Percentiles rank a stretch among this genome's conserved stretches.
phyloP scores from a whole-genome alignment of 2,329 filamentous ascomycete species.

The Botrytis pseudocinerea region DNA sequence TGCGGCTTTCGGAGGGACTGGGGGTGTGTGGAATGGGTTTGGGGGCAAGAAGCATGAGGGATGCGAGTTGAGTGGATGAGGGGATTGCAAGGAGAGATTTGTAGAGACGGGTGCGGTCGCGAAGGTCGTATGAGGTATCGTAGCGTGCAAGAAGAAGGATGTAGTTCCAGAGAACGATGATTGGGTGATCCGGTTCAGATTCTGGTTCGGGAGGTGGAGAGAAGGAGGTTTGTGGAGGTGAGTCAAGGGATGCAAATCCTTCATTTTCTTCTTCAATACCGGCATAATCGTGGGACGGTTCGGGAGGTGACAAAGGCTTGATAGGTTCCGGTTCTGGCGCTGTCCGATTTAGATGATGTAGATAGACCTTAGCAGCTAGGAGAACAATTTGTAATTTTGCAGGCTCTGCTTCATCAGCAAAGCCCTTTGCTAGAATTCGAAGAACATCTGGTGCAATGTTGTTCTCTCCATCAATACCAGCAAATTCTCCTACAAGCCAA shows the following conservation, averaged over 20 bases:
- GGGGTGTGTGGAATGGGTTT: constrained; percentile 92
- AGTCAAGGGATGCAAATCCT: constrained; percentile 35
- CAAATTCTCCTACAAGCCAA: constrained; percentile 95
- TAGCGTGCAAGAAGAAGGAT: constrained; percentile 83
- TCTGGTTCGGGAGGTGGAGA: constrained; percentile 26
- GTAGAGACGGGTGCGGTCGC: constrained; percentile 87
- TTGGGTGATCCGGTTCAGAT: constrained; percentile 57
- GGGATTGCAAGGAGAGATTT: constrained; percentile 79
- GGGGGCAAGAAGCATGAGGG: constrained; percentile 84
- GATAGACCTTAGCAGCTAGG: constrained; percentile 92
- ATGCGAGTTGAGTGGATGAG: constrained; percentile 76
- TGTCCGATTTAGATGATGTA: constrained; percentile 77
- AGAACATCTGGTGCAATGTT: constrained; percentile 93
- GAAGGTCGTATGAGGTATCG: constrained; percentile 91
- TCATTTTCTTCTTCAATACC: constrained; percentile 31
- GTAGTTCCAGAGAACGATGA: constrained; percentile 81
- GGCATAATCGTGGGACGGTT: constrained; percentile 35
- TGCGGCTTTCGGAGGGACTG: constrained; percentile 82
- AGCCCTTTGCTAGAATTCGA: constrained; percentile 82
- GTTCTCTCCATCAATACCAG: constrained; percentile 74
- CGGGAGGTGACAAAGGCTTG: constrained; percentile 35
- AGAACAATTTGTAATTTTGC: constrained; percentile 91
- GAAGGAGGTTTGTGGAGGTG: constrained; percentile 27
- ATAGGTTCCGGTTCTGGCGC: constrained; percentile 44
- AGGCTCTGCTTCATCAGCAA: constrained; percentile 77